These are phyloP conservation scores for Mrakia blollopis DNA, from an alignment of 768 basidiomycete genomes.

Conservation along the genomic window DNA sequence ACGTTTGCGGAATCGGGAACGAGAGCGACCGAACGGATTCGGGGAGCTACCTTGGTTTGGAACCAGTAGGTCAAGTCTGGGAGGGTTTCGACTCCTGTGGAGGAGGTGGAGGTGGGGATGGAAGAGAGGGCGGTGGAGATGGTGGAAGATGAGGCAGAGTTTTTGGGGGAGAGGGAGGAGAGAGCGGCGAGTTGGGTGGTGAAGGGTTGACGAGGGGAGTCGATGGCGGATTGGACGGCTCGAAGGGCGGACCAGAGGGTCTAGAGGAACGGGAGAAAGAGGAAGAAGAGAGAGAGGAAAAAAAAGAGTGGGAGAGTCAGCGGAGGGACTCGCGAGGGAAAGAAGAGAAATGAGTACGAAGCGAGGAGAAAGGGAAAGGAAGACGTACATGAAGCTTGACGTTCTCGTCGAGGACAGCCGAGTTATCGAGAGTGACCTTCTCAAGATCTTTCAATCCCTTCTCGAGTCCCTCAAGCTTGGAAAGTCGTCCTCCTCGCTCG, in stretches of 20 bases:
- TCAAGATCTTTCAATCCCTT: slow-evolving; percentile 85
- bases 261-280: slow-evolving; percentile 52
- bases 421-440: slow-evolving; percentile 81
- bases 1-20: slow-evolving; percentile 76
- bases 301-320: not conserved
- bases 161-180: slow-evolving; percentile 54
- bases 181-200: slow-evolving; percentile 74
- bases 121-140: slow-evolving; percentile 67
- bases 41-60: slow-evolving; percentile 70
- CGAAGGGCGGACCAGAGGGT: slow-evolving; percentile 89
- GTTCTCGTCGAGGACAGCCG: slow-evolving; percentile 78
- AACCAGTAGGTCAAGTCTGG: slow-evolving; percentile 91
- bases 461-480: slow-evolving; percentile 89
- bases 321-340: too few relatives aligned
- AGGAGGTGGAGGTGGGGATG: slow-evolving; percentile 42
- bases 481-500: slow-evolving; percentile 90
- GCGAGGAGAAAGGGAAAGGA: not conserved
- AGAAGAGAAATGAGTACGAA: too few relatives aligned
- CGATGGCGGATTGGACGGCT: slow-evolving; percentile 63
- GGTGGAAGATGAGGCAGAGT: slow-evolving; percentile 65
- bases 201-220: slow-evolving; percentile 73
- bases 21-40: slow-evolving; percentile 79
- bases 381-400: slow-evolving; percentile 48
- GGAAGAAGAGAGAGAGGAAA: not conserved
- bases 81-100: slow-evolving; percentile 67